These are phyloP conservation scores for Wickerhamomyces kurtzmanii DNA, from an alignment of 805 yeast genomes.

Conservation along the genomic window DNA sequence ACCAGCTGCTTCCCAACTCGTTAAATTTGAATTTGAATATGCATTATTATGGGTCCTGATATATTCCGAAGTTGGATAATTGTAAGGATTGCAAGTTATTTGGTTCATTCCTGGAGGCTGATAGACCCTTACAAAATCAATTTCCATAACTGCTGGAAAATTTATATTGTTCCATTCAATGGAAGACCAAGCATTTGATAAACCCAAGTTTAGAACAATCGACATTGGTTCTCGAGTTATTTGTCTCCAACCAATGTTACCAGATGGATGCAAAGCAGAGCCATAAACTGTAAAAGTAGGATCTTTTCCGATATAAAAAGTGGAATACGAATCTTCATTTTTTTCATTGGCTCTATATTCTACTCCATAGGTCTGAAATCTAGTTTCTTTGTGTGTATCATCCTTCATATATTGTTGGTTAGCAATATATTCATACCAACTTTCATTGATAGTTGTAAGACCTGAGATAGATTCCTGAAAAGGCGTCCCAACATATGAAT, in stretches of 20 bases:
- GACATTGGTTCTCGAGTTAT: conserved; percentile 43
- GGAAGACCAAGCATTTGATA: conserved; percentile 40
- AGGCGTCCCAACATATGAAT: conserved; percentile 39
- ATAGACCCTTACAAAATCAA: conserved; percentile 38
- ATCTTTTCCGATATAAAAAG: conserved; percentile 35
- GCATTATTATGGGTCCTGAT: conserved; percentile 30
- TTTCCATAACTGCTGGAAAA: conserved; percentile 32
- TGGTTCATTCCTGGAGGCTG: conserved; percentile 32
- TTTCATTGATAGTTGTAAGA: conserved; percentile 30
- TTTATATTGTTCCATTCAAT: conserved; percentile 35
- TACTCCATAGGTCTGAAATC: conserved; percentile 32
- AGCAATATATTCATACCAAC: conserved; percentile 34
- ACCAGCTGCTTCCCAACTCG: conserved; percentile 34
- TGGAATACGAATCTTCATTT: conserved; percentile 12
- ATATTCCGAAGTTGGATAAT: conserved; percentile 35
- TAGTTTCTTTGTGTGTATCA: conserved; percentile 2
- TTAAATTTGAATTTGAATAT: conserved; percentile 31
- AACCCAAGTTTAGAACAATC: conserved; percentile 35
- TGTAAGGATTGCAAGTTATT: conserved; percentile 38
- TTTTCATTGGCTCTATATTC: conserved; percentile 30
- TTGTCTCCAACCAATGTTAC: conserved; percentile 38
- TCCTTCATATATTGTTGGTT: conserved; percentile 4
- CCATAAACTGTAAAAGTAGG: conserved; percentile 36
- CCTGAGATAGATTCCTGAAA: conserved; percentile 40
- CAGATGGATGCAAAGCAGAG: conserved; percentile 35